A percentile compares a stretch with the other conserved stretches of the same genome.
Evolutionary conservation across 768 basidiomycete species (phyloP).

Genomic region (Russula sp.): DNA sequence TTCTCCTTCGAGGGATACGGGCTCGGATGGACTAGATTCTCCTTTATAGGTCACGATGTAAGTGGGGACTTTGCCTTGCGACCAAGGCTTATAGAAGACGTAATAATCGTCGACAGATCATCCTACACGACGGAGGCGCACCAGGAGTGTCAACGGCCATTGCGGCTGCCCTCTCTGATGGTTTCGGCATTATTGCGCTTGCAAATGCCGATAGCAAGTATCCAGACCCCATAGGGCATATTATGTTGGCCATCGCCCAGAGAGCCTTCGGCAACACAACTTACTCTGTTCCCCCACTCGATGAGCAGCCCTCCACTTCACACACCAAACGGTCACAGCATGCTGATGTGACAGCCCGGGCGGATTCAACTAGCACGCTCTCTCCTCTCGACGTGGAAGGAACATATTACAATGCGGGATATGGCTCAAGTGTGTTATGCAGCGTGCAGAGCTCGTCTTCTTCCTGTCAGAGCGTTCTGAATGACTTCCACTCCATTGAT

Average conservation of each 20-base stretch:
- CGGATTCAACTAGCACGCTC: neutral
- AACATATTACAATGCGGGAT: conserved; percentile 2
- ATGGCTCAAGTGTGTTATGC: neutral
- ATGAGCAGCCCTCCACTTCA: neutral
- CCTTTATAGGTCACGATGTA: conserved; percentile 40
- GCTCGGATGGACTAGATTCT: conserved; percentile 37
- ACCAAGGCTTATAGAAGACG: neutral
- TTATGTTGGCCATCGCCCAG: too few species aligned
- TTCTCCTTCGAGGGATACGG: conserved; percentile 34
- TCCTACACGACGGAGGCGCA: conserved; percentile 30
- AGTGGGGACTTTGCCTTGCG: neutral
- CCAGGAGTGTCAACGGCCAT: conserved; percentile 33
- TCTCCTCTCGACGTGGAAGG: conserved; percentile 1
- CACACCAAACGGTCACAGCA: neutral
- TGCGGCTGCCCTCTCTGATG: conserved; percentile 33
- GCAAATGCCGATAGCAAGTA: conserved; percentile 22
- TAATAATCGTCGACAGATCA: conserved; percentile 30
- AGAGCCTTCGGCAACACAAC: too few species aligned
- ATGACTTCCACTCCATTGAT: too few species aligned
- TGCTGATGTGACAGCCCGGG: neutral
- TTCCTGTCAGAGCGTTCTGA: too few species aligned
- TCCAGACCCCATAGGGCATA: too few species aligned
- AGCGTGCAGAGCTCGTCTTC: too few species aligned
- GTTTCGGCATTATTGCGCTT: conserved; percentile 31
- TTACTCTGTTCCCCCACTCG: neutral